phyloP scores from a whole-genome alignment of 2,329 filamentous ascomycete species.

The Juglanconis sp. region DNA sequence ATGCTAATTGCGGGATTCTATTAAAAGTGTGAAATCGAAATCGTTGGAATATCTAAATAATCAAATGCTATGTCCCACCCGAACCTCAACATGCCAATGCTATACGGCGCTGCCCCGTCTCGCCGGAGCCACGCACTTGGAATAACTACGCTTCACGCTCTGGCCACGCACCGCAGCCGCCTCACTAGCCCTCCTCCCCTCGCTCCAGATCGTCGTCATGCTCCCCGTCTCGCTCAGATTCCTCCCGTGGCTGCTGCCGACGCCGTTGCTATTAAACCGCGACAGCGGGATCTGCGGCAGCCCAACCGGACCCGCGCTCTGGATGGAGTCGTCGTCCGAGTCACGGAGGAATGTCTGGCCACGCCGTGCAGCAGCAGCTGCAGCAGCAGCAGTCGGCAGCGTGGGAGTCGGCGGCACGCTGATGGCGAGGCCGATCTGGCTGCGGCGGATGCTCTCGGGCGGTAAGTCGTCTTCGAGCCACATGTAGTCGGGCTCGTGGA shows the following conservation, averaged over 20 bases:
- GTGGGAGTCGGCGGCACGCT: neutral
- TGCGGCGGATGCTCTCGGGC: neutral
- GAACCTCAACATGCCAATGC: neutral
- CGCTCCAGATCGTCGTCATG: neutral
- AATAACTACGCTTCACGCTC: neutral
- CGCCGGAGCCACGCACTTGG: neutral
- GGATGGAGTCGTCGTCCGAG: neutral
- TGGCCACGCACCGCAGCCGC: neutral
- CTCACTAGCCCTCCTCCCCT: neutral
- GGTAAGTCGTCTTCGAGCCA: conserved; percentile 3
- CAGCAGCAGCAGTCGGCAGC: neutral
- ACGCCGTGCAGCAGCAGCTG: neutral
- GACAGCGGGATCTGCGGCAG: neutral
- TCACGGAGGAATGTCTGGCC: neutral
- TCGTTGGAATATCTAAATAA: no score
- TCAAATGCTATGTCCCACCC: no score
- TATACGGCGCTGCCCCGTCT: neutral
- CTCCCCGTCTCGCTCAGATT: neutral
- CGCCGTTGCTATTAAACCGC: neutral
- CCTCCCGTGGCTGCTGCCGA: neutral
- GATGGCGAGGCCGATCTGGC: conserved; percentile 10
- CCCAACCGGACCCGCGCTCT: neutral
- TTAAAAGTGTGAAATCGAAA: no score
- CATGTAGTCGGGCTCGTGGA: neutral
- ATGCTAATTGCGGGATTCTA: no score